phyloP scores from a whole-genome alignment of 106 monocot species.

The Alisma plantagoaquatica region DNA sequence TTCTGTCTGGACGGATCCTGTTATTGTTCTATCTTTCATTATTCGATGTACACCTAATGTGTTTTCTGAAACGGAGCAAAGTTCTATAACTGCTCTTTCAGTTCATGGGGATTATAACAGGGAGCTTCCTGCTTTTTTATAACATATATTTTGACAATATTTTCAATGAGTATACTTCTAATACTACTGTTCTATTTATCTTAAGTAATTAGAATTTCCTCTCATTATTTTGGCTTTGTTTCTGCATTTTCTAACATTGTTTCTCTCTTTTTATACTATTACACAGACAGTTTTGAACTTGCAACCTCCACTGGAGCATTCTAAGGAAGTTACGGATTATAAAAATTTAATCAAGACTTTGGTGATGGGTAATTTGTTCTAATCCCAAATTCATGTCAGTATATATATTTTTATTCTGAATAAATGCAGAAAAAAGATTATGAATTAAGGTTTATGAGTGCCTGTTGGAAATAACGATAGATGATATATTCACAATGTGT shows the following conservation, averaged over 20 bases:
- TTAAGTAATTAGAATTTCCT: neutral
- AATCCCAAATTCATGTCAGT: too few relatives aligned
- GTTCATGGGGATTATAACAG: too few relatives aligned
- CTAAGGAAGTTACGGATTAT: neutral
- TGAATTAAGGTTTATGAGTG: too few relatives aligned
- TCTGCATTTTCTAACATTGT: neutral
- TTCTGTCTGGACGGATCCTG: too few relatives aligned
- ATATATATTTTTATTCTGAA: too few relatives aligned
- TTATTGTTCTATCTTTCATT: too few relatives aligned
- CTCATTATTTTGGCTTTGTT: neutral
- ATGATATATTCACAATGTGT: too few relatives aligned
- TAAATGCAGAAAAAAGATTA: too few relatives aligned
- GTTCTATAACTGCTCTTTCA: too few relatives aligned
- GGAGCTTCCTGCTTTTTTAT: neutral
- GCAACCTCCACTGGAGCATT: neutral
- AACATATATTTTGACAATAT: neutral
- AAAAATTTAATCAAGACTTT: neutral
- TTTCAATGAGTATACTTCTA: neutral
- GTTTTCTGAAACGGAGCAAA: too few relatives aligned
- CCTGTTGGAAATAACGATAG: too few relatives aligned
- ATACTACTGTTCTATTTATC: neutral
- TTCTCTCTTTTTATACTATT: neutral
- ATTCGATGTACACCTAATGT: too few relatives aligned
- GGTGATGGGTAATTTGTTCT: neutral
- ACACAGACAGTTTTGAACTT: neutral